phyloP scores from a whole-genome alignment of 1,139 yeast species.

The Candida tetrigidarum region DNA sequence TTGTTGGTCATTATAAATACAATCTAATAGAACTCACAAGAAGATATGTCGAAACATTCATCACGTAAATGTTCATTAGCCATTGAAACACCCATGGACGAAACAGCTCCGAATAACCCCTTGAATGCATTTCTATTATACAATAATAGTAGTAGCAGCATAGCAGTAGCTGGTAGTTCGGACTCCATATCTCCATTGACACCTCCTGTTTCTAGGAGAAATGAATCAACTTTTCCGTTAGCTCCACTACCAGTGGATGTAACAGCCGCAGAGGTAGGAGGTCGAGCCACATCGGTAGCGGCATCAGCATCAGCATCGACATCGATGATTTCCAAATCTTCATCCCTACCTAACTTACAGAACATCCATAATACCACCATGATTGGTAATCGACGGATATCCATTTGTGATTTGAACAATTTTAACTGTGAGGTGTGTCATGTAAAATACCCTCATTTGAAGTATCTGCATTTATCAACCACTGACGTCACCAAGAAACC shows the following conservation, averaged over 20 bases:
- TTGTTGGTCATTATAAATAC: neutral
- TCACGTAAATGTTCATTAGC: slow-evolving; percentile 26
- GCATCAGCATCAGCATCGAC: slow-evolving; percentile 3
- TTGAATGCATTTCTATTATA: slow-evolving; percentile 31
- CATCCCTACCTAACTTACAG: slow-evolving; percentile 18
- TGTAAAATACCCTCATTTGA: slow-evolving; percentile 6
- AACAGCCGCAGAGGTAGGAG: too few species aligned
- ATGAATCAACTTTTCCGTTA: neutral
- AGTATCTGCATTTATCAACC: slow-evolving; percentile 10
- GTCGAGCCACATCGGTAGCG: too few species aligned
- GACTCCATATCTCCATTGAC: neutral
- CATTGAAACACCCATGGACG: slow-evolving; percentile 22
- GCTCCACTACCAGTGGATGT: too few species aligned
- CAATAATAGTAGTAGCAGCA: slow-evolving; percentile 4
- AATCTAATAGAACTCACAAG: too few species aligned
- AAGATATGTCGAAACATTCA: slow-evolving; percentile 8
- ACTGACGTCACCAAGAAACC: slow-evolving; percentile 8
- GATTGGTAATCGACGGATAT: slow-evolving; percentile 18
- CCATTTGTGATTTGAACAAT: slow-evolving; percentile 31
- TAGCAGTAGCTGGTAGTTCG: neutral
- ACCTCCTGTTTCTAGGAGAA: slow-evolving; percentile 5
- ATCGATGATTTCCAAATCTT: slow-evolving; percentile 5
- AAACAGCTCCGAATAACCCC: slow-evolving; percentile 23
- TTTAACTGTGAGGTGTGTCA: slow-evolving; percentile 18
- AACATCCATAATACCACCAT: slow-evolving; percentile 7